Evolutionary conservation across 1,284 basidiomycete species (phyloP).

Genomic region (Cryptococcus maquisensis): DNA sequence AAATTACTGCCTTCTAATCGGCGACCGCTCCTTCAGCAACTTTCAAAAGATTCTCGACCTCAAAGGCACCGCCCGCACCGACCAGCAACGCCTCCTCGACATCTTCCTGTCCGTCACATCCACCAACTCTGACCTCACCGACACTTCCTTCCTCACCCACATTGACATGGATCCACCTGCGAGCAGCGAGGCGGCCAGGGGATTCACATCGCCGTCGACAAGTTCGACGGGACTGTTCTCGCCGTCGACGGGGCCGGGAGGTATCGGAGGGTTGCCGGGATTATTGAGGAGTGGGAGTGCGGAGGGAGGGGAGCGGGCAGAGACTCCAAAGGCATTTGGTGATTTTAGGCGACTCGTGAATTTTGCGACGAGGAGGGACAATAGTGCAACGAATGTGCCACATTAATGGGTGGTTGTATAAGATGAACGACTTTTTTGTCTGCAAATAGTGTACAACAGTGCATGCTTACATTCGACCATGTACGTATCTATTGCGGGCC

Average conservation of each 20-base stretch:
- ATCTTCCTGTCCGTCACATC: constrained; percentile 86
- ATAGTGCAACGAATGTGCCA: background rate
- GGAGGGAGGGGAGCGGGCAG: constrained; percentile 48
- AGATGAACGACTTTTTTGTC: background rate
- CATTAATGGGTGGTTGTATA: background rate
- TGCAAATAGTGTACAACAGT: background rate
- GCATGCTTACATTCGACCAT: background rate
- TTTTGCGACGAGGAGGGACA: constrained; percentile 63
- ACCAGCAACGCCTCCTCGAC: constrained; percentile 86
- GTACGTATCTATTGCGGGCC: too few species aligned
- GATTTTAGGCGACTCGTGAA: constrained; percentile 79
- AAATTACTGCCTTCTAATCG: constrained; percentile 87
- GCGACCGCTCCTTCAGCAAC: constrained; percentile 87
- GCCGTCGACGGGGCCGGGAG: constrained; percentile 7
- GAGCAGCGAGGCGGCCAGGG: background rate
- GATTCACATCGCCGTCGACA: constrained; percentile 18
- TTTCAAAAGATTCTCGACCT: constrained; percentile 99
- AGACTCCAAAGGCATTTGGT: constrained; percentile 72
- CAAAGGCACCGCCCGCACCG: constrained; percentile 79
- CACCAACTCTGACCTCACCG: constrained; percentile 75
- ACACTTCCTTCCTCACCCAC: constrained; percentile 81
- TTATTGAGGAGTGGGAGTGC: constrained; percentile 20
- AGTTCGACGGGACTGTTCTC: constrained; percentile 32
- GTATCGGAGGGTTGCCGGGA: constrained; percentile 14
- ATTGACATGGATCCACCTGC: constrained; percentile 77